phyloP scores from a whole-genome alignment of 345 rosid genomes.

The Eutrema japonicum region DNA sequence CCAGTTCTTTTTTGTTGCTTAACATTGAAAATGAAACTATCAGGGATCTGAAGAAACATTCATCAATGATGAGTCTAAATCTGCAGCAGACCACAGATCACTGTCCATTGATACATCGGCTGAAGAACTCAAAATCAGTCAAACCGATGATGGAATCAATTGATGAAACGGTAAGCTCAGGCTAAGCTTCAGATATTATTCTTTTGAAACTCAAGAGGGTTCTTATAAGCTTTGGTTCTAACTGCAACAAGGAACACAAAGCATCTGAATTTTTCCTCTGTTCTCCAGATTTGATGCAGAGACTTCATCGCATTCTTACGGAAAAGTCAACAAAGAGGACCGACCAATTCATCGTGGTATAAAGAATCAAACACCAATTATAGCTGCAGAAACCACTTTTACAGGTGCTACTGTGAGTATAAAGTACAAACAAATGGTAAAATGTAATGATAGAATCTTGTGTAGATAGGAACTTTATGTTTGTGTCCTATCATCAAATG shows the following conservation, averaged over 20 bases:
- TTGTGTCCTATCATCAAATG: slow-evolving; percentile 4
- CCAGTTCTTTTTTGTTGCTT: slow-evolving; percentile 15
- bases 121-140: slow-evolving; percentile 16
- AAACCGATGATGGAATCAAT: slow-evolving; percentile 9
- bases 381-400: slow-evolving; percentile 12
- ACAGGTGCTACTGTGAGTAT: slow-evolving; percentile 14
- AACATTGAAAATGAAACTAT: slow-evolving; percentile 40
- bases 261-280: slow-evolving; percentile 26
- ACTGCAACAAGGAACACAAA: slow-evolving; percentile 30
- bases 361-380: slow-evolving; percentile 16
- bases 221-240: neutral
- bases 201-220: neutral
- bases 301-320: neutral
- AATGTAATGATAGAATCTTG: slow-evolving; percentile 10
- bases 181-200: neutral
- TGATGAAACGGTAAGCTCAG: slow-evolving; percentile 44
- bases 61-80: slow-evolving; percentile 29
- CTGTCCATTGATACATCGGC: slow-evolving; percentile 23
- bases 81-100: slow-evolving; percentile 21
- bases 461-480: slow-evolving; percentile 26
- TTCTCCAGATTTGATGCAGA: slow-evolving; percentile 30
- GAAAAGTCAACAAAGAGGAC: slow-evolving; percentile 18
- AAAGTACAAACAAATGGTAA: neutral
- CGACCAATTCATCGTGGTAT: slow-evolving; percentile 22
- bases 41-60: slow-evolving; percentile 28